These are phyloP conservation scores for Podaxis sp. DNA, from an alignment of 768 basidiomycete genomes.

Conservation along the genomic window DNA sequence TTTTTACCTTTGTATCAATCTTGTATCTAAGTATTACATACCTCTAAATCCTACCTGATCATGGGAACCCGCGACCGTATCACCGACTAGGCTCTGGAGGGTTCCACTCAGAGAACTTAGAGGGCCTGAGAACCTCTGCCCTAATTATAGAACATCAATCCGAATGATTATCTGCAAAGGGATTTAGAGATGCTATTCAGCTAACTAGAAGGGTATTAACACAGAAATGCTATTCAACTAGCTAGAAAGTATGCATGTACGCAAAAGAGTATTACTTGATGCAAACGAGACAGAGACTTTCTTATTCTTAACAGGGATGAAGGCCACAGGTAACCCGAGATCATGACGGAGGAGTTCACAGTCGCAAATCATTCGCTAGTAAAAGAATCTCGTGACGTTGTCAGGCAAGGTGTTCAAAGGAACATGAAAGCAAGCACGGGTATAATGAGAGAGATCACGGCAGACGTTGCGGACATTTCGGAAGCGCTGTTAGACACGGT, in stretches of 20 bases:
- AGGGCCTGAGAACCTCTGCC: not conserved
- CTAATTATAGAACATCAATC: not conserved
- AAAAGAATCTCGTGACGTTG: not conserved
- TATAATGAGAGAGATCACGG: constrained; percentile 1
- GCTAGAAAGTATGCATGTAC: not conserved
- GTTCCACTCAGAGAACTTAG: not conserved
- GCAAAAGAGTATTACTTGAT: not conserved
- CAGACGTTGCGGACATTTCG: constrained; percentile 1
- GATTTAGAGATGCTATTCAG: not conserved
- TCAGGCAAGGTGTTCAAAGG: not conserved
- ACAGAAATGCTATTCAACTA: not conserved
- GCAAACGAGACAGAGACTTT: not conserved
- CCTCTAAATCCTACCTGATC: not conserved
- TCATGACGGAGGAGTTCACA: not conserved
- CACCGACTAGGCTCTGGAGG: not conserved
- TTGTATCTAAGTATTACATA: not conserved
- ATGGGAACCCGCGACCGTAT: not conserved
- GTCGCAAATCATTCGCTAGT: not conserved
- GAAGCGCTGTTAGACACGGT: constrained; percentile 6
- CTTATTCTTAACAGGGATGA: not conserved
- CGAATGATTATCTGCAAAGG: not conserved
- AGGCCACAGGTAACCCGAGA: not conserved
- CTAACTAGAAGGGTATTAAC: not conserved
- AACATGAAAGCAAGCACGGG: constrained; percentile 2
- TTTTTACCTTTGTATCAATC: not conserved